Conservation (phyloP, 352 stramenopile genomes). For the Pythium apleroticum region DNA sequence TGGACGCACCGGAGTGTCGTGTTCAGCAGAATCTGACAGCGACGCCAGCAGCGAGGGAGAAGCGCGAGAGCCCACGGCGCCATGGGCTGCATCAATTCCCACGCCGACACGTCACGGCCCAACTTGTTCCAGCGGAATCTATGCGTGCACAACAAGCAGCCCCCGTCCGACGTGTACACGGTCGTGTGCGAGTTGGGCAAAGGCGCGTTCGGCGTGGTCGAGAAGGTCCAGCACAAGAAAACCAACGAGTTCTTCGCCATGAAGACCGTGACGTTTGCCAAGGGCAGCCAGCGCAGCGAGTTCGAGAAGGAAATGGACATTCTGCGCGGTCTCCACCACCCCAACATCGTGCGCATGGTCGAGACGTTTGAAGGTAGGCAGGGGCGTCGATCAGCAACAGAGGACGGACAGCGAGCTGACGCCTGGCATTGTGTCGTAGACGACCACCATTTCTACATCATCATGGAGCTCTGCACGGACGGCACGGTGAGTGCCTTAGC, state of each 20-base stretch:
- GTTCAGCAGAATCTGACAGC: not conserved
- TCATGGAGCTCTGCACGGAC: conserved; percentile 78
- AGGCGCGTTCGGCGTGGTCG: conserved; percentile 72
- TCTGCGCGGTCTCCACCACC: conserved; percentile 69
- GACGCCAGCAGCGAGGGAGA: not conserved
- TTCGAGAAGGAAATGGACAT: conserved; percentile 84
- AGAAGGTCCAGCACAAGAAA: conserved; percentile 69
- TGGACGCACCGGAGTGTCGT: not conserved
- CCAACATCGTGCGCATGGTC: conserved; percentile 79
- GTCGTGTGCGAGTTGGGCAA: conserved; percentile 58
- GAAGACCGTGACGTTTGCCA: conserved; percentile 75
- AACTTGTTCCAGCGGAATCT: conserved; percentile 83
- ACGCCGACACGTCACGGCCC: conserved; percentile 40
- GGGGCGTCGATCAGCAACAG: too few relatives aligned
- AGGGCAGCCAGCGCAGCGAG: conserved; percentile 58
- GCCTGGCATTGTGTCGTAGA: conserved; percentile 24
- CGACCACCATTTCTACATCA: conserved; percentile 78
- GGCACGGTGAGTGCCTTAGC: conserved; percentile 48
- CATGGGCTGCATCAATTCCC: conserved; percentile 73
- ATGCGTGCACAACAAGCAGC: conserved; percentile 67
- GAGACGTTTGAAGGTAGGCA: conserved; percentile 62
- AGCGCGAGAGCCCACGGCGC: not conserved
- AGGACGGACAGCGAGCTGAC: not conserved
- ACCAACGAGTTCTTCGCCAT: conserved; percentile 73
- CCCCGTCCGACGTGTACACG: conserved; percentile 47